Percentiles rank a stretch among this genome's conserved stretches.
phyloP scores from a whole-genome alignment of 148 eudicot genomes.

The Chenopodium suecicum region DNA sequence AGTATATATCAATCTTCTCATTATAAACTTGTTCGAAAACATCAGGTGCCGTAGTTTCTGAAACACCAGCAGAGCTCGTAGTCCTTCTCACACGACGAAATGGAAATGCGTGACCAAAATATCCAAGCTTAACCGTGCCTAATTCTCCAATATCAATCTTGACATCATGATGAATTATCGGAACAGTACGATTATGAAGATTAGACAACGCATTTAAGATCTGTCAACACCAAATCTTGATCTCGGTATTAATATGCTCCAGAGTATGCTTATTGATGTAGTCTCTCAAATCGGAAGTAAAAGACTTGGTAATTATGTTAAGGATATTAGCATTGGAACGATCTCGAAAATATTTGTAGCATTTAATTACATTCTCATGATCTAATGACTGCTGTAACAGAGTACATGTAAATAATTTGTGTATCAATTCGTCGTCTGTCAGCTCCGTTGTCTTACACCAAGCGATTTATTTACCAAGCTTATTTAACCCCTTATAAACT shows the following conservation, averaged over 20 bases:
- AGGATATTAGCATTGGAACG: constrained; percentile 22
- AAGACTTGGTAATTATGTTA: constrained; percentile 32
- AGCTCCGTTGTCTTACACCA: too few species aligned
- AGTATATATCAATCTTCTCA: background rate
- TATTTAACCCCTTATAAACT: too few species aligned
- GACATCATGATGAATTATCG: constrained; percentile 35
- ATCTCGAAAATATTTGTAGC: constrained; percentile 28
- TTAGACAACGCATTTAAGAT: constrained; percentile 28
- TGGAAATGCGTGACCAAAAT: constrained; percentile 32
- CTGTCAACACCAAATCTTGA: constrained; percentile 36
- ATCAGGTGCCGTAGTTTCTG: background rate
- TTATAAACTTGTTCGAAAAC: background rate
- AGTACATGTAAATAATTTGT: too few species aligned
- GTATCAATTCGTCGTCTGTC: too few species aligned
- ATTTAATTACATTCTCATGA: constrained; percentile 30
- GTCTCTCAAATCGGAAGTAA: constrained; percentile 32
- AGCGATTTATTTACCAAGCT: too few species aligned
- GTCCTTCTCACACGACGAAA: background rate
- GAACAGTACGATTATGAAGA: constrained; percentile 30
- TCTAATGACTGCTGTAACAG: too few species aligned
- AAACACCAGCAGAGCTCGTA: too few species aligned
- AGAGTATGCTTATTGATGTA: constrained; percentile 27
- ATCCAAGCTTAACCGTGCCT: constrained; percentile 33
- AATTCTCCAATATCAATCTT: constrained; percentile 37
- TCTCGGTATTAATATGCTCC: constrained; percentile 13